phyloP scores from a whole-genome alignment of 768 basidiomycete species.

The Mycena rebaudengoi region DNA sequence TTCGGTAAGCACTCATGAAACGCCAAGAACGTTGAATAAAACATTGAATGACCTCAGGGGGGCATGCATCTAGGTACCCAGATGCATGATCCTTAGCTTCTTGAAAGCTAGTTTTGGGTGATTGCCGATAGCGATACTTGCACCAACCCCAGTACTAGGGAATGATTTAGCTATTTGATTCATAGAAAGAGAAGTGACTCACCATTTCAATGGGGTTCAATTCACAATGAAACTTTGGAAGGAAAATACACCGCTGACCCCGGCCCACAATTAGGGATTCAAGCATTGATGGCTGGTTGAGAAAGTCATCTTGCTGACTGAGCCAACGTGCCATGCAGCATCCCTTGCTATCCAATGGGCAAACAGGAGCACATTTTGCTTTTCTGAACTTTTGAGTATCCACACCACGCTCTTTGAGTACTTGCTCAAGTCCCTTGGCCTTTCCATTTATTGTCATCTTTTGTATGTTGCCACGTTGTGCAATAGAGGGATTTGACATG shows the following conservation, averaged over 20 bases:
- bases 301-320: constrained; percentile 23
- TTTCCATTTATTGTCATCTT: constrained; percentile 25
- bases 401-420: constrained; percentile 40
- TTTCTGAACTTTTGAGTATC: constrained; percentile 28
- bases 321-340: constrained; percentile 7
- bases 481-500: constrained; percentile 31
- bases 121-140: not conserved
- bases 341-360: constrained; percentile 7
- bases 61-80: not conserved
- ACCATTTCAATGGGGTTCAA: not conserved
- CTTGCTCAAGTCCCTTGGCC: constrained; percentile 43
- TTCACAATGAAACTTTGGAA: constrained; percentile 16
- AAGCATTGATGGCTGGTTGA: constrained; percentile 15
- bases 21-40: not conserved
- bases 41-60: not conserved
- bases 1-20: not conserved
- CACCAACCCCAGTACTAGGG: not conserved
- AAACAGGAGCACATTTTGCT: constrained; percentile 35
- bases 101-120: not conserved
- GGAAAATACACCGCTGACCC: constrained; percentile 4
- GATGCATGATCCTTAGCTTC: not conserved
- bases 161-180: too few species aligned
- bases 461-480: constrained; percentile 8
- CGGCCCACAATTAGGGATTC: constrained; percentile 8
- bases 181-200: too few species aligned